These are phyloP conservation scores for Aristolochia californica DNA, from an alignment of 164 flowering plant species.

Conservation along the genomic window DNA sequence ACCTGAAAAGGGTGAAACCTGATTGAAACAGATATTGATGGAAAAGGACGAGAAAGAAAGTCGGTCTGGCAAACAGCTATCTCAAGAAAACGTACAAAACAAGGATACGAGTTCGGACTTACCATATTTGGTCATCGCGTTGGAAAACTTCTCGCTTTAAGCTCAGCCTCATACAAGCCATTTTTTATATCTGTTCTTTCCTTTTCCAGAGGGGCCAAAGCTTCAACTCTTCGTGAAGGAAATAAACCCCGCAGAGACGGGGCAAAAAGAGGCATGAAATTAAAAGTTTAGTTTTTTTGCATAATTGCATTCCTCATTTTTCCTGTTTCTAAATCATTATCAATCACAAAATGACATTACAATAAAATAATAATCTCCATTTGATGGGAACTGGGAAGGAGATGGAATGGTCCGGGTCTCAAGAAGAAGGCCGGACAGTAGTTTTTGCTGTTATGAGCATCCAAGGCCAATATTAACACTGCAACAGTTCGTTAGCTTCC, in stretches of 20 bases:
- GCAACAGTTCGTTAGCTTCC: too few species aligned
- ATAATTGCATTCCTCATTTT: too few species aligned
- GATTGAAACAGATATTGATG: too few species aligned
- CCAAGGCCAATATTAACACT: too few species aligned
- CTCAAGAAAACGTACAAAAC: neutral
- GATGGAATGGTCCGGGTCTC: slow-evolving; percentile 24
- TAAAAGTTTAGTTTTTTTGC: neutral
- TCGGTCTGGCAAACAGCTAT: too few species aligned
- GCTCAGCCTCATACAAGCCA: slow-evolving; percentile 59
- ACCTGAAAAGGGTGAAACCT: too few species aligned
- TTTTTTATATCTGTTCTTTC: slow-evolving; percentile 2
- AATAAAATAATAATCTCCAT: too few species aligned
- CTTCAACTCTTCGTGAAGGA: neutral
- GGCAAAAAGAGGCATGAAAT: neutral
- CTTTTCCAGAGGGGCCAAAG: neutral
- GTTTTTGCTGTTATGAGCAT: neutral
- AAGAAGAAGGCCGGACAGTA: slow-evolving; percentile 14
- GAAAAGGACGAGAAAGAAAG: too few species aligned
- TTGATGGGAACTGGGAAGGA: too few species aligned
- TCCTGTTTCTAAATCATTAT: too few species aligned
- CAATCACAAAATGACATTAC: too few species aligned
- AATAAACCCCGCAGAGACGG: too few species aligned
- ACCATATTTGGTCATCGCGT: slow-evolving; percentile 53
- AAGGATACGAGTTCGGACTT: neutral
- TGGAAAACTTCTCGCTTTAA: slow-evolving; percentile 50